A percentile compares a stretch with the other conserved stretches of the same genome.
Evolutionary conservation across 2,329 filamentous ascomycete genomes (phyloP).

Genomic region (Colletotrichum godetiae): DNA sequence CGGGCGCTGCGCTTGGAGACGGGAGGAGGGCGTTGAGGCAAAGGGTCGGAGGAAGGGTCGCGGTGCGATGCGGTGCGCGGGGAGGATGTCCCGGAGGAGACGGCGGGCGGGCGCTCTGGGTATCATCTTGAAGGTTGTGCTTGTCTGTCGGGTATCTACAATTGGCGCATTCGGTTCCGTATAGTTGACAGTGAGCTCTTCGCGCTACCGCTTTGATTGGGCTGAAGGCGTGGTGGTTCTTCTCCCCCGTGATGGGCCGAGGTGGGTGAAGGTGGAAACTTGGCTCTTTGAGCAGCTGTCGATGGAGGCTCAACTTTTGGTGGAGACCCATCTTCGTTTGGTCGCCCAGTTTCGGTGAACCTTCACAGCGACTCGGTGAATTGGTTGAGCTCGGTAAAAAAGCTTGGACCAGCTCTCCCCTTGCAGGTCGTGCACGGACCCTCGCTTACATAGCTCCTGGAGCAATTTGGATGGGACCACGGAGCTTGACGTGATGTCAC

Average conservation of each 20-base stretch:
- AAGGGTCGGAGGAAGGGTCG: constrained; percentile 21
- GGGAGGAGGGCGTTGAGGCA: constrained; percentile 11
- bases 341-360: constrained; percentile 9
- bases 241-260: not conserved
- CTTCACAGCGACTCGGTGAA: not conserved
- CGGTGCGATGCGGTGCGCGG: constrained; percentile 14
- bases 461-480: not conserved
- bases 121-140: constrained; percentile 14
- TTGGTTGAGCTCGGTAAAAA: not conserved
- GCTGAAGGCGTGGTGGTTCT: not conserved
- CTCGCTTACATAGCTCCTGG: not conserved
- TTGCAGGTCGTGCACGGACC: not conserved
- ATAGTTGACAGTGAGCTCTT: not conserved
- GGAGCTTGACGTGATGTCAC: constrained; percentile 22
- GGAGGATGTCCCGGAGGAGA: constrained; percentile 26
- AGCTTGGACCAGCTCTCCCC: not conserved
- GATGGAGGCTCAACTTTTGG: constrained; percentile 9
- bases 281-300: not conserved
- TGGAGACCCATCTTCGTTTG: constrained; percentile 11
- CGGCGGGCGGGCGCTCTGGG: constrained; percentile 15
- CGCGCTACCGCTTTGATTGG: not conserved
- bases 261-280: not conserved
- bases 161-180: not conserved
- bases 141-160: not conserved
- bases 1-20: constrained; percentile 7